Evolutionary conservation across 2,329 filamentous ascomycete genomes (phyloP).

Genomic region (Diaporthe nobilis): DNA sequence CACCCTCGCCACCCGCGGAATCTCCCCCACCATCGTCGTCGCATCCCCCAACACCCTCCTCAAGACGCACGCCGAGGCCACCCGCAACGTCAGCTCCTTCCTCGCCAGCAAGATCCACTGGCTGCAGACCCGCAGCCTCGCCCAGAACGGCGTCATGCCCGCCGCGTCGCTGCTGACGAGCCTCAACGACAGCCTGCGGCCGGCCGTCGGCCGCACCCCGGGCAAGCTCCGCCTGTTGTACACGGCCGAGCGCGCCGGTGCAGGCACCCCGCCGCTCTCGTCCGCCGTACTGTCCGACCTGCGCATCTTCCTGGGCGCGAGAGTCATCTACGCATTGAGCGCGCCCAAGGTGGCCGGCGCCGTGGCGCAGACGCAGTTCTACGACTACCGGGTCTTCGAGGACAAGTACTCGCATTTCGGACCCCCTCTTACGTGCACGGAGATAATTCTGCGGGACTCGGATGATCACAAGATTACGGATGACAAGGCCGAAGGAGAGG

Average conservation of each 20-base stretch:
- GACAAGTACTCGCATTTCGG: constrained; percentile 79
- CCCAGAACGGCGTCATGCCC: constrained; percentile 81
- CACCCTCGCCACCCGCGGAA: constrained; percentile 77
- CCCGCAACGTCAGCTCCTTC: constrained; percentile 70
- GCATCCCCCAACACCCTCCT: constrained; percentile 81
- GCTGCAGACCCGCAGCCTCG: constrained; percentile 78
- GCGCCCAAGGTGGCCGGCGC: constrained; percentile 88
- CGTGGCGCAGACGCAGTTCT: constrained; percentile 87
- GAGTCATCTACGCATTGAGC: constrained; percentile 88
- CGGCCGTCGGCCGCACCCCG: constrained; percentile 71
- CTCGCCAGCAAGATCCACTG: constrained; percentile 79
- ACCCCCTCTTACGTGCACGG: constrained; percentile 82
- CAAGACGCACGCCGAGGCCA: constrained; percentile 75
- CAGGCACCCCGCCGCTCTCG: constrained; percentile 74
- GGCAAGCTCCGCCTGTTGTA: constrained; percentile 87
- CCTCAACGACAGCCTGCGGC: constrained; percentile 71
- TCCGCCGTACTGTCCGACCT: constrained; percentile 83
- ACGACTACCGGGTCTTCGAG: constrained; percentile 80
- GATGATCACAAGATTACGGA: constrained; percentile 74
- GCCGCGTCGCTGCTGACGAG: constrained; percentile 73
- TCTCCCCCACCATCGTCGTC: constrained; percentile 87
- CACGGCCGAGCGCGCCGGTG: constrained; percentile 79
- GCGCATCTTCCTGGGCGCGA: constrained; percentile 83
- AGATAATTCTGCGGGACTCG: constrained; percentile 80
- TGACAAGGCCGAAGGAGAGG: constrained; percentile 73